Evolutionary conservation across 208 protist species (phyloP), one percentile per base, ranked within the genome.

Genomic region (Leishmania amazonensis): DNA sequence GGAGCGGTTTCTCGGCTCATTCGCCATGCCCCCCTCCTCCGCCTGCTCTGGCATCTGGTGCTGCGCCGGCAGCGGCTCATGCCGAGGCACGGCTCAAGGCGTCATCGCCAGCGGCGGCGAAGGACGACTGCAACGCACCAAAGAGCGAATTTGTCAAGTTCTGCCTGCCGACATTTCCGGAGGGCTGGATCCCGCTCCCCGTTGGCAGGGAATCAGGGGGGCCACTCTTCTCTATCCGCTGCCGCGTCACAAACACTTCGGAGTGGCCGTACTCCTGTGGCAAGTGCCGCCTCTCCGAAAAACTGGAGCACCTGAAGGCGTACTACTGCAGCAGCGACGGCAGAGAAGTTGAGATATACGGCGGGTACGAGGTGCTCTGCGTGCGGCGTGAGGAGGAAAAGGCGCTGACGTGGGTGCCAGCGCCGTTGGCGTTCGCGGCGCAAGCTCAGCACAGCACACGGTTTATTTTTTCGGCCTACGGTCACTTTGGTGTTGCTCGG

Each of bases 311-410:
- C 45, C n/a, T 87, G 60, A 57, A 86, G 75, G 89, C 87, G 5
- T 85, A 85, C 62, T 85, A 83, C 79, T 91, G 87, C 82, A 85
- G 73, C 58, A 51, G 54, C 49, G 78, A 81, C 45, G 87, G 85
- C 17, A 78, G 31, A 24, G 90, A 93, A 77, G 81, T 84, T 54
- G 67, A 71, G 65, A 60, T 88, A 31, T 7, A 31, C 42, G 81
- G 79, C 35, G 76, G 65, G 19, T 90, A 90, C 70, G 53, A 80
- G 47, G 88, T 93, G n/a, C 86, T 93, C 40, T 93, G 90, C 65
- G 86, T 91, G 64, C 83, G 78, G 17, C 72, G 65, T 24, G 79
- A 77, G 6, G 35, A 74, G 58, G 70, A 78, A n/a, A 24, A 76
- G 21, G 21, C 73, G 1, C 51, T 88, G 28, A 49, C 81, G 35